A percentile compares a stretch with the other conserved stretches of the same genome.
These are phyloP conservation scores for Xylogone sp. DNA, from an alignment of 2,329 filamentous ascomycete species.

Conservation along the genomic window DNA sequence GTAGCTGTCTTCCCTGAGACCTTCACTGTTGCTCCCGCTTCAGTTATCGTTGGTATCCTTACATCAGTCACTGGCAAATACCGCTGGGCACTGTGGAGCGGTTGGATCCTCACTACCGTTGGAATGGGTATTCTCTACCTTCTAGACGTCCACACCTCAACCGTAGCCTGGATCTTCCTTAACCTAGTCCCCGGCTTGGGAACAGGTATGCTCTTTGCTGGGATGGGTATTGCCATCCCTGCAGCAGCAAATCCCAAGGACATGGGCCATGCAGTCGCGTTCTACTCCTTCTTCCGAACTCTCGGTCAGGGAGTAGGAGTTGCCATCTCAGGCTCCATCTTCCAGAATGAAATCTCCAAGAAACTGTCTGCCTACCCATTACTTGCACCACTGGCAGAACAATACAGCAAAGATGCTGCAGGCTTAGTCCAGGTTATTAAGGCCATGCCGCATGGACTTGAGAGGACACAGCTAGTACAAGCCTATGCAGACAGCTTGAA, in stretches of 20 bases:
- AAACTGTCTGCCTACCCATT: slow-evolving; percentile 20
- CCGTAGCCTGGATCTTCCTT: slow-evolving; percentile 55
- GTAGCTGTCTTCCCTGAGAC: slow-evolving; percentile 56
- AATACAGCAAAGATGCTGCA: slow-evolving; percentile 26
- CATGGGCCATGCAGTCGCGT: slow-evolving; percentile 56
- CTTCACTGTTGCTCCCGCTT: slow-evolving; percentile 60
- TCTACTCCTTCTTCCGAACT: slow-evolving; percentile 64
- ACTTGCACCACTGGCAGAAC: slow-evolving; percentile 16
- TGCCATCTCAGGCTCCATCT: slow-evolving; percentile 63
- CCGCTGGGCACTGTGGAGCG: slow-evolving; percentile 48
- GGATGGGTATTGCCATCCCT: slow-evolving; percentile 61
- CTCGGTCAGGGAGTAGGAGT: slow-evolving; percentile 65
- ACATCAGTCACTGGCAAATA: slow-evolving; percentile 56
- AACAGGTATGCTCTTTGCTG: slow-evolving; percentile 61
- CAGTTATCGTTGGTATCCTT: slow-evolving; percentile 49
- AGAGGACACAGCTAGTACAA: slow-evolving; percentile 42
- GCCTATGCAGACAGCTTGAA: slow-evolving; percentile 51
- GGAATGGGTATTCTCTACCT: slow-evolving; percentile 53
- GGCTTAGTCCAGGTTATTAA: slow-evolving; percentile 23
- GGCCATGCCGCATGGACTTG: slow-evolving; percentile 23
- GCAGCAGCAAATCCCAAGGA: slow-evolving; percentile 53
- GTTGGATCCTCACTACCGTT: slow-evolving; percentile 57
- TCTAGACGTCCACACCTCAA: slow-evolving; percentile 45
- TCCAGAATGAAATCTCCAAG: slow-evolving; percentile 53
- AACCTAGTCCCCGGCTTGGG: slow-evolving; percentile 58